Evolutionary conservation across 2,329 filamentous ascomycete genomes (phyloP).

Genomic region (Phoma sp.): DNA sequence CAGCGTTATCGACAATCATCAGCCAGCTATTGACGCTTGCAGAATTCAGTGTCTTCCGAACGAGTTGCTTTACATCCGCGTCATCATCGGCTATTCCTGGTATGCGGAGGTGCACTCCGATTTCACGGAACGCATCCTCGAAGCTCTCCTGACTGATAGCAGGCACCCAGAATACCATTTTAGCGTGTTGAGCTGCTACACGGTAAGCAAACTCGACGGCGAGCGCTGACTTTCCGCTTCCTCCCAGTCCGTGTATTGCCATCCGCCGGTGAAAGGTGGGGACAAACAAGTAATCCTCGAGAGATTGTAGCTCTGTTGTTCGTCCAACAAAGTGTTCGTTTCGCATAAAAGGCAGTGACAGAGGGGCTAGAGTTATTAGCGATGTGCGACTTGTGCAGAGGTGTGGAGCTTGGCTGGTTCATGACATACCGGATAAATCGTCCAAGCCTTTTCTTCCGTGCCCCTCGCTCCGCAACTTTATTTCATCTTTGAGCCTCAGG

Average conservation of each 20-base stretch:
- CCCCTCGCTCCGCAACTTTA: conserved; percentile 18
- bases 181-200: conserved; percentile 28
- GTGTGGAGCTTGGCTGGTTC: too few species aligned
- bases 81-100: conserved; percentile 33
- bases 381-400: too few species aligned
- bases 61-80: conserved; percentile 45
- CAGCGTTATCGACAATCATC: conserved; percentile 55
- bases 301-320: conserved; percentile 15
- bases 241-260: conserved; percentile 24
- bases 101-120: conserved; percentile 18
- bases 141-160: conserved; percentile 28
- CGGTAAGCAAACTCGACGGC: conserved; percentile 49
- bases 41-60: conserved; percentile 43
- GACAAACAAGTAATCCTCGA: conserved; percentile 10
- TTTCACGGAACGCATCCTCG: conserved; percentile 25
- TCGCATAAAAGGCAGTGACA: conserved; percentile 18
- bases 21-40: conserved; percentile 46
- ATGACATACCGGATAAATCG: not conserved
- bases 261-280: conserved; percentile 15
- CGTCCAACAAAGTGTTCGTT: conserved; percentile 24
- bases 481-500: conserved; percentile 21
- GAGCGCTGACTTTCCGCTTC: conserved; percentile 28
- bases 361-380: conserved; percentile 9
- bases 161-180: conserved; percentile 26
- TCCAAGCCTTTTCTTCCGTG: conserved; percentile 13